A percentile compares a stretch with the other conserved stretches of the same genome.
These are phyloP conservation scores for Zymoseptoria passerinii DNA, from an alignment of 2,329 filamentous ascomycete species.

Conservation along the genomic window DNA sequence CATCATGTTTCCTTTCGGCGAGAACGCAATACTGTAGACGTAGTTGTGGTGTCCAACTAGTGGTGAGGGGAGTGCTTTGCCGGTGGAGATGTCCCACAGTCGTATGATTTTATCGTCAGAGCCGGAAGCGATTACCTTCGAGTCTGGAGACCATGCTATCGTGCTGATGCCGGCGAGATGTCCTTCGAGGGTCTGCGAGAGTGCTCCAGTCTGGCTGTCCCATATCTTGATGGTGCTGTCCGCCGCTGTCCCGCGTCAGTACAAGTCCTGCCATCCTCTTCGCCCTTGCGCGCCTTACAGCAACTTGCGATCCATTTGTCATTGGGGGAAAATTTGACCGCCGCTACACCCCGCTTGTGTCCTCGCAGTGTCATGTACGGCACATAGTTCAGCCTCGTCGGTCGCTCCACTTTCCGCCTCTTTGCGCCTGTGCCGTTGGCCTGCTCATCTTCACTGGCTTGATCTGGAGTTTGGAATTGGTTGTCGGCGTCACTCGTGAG, in stretches of 20 bases:
- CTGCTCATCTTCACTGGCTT: slow-evolving; percentile 19
- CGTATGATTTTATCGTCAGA: slow-evolving; percentile 95
- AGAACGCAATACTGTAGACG: slow-evolving; percentile 87
- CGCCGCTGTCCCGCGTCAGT: slow-evolving; percentile 45
- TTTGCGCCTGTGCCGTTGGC: slow-evolving; percentile 10
- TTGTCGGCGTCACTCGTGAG: slow-evolving; percentile 18
- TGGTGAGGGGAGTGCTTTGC: slow-evolving; percentile 50
- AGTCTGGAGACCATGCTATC: slow-evolving; percentile 89
- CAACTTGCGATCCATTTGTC: slow-evolving; percentile 82
- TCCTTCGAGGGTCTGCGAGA: slow-evolving; percentile 82
- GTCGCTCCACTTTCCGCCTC: slow-evolving; percentile 33
- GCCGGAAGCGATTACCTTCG: slow-evolving; percentile 76
- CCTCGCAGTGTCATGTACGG: slow-evolving; percentile 64
- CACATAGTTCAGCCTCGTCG: slow-evolving; percentile 57
- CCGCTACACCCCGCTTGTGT: slow-evolving; percentile 70
- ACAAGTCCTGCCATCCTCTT: background rate
- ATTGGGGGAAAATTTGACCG: slow-evolving; percentile 85
- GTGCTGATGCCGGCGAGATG: slow-evolving; percentile 90
- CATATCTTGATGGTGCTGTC: slow-evolving; percentile 90
- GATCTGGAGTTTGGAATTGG: slow-evolving; percentile 19
- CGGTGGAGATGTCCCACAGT: slow-evolving; percentile 67
- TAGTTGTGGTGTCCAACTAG: slow-evolving; percentile 92
- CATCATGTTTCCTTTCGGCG: slow-evolving; percentile 95
- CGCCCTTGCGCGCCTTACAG: slow-evolving; percentile 40
- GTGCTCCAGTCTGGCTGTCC: slow-evolving; percentile 67